Evolutionary conservation across 2,329 filamentous ascomycete genomes (phyloP).

Genomic region (Claviceps sp.): DNA sequence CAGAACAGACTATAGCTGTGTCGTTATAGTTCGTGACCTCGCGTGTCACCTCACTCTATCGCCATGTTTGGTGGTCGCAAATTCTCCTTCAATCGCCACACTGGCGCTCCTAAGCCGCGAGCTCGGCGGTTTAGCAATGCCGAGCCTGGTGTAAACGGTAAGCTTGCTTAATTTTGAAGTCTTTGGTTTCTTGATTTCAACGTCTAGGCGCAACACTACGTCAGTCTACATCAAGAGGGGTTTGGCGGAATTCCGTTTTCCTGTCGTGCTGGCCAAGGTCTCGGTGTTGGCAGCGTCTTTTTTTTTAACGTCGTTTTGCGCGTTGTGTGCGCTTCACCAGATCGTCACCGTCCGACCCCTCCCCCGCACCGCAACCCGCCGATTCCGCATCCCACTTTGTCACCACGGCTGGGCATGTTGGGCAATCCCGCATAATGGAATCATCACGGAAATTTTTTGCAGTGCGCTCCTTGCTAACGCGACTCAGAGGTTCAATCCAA

Average conservation of each 20-base stretch:
- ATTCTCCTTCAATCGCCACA: slow-evolving; percentile 55
- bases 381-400: too few species aligned
- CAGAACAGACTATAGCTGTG: background rate
- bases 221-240: too few species aligned
- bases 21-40: background rate
- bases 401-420: background rate
- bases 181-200: background rate
- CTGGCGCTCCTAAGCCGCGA: slow-evolving; percentile 42
- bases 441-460: background rate
- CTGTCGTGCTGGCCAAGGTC: background rate
- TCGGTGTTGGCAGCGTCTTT: background rate
- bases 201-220: background rate
- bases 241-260: background rate
- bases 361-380: background rate
- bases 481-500: slow-evolving; percentile 64
- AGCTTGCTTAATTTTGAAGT: slow-evolving; percentile 11
- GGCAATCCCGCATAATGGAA: too few species aligned
- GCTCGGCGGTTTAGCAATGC: slow-evolving; percentile 44
- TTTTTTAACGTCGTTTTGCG: background rate
- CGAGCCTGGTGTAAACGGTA: slow-evolving; percentile 44
- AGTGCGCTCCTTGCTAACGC: slow-evolving; percentile 6
- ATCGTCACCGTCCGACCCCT: background rate
- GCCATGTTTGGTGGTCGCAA: slow-evolving; percentile 44
- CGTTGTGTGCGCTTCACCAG: background rate
- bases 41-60: background rate